Evolutionary conservation across 306 rosid genomes (phyloP).

Genomic region (Castanea crenata): DNA sequence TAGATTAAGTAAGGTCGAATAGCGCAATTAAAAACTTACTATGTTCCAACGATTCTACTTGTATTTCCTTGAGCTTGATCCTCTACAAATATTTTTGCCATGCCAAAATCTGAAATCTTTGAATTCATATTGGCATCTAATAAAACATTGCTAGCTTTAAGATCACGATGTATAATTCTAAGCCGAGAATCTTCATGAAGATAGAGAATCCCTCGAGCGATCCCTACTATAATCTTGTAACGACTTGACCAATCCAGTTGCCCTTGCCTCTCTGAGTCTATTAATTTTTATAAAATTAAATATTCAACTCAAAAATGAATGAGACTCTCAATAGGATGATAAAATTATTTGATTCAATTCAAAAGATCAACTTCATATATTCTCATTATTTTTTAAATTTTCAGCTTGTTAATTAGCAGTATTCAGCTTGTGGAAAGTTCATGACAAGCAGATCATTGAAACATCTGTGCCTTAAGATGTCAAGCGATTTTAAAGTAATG

Average conservation of each 20-base stretch:
- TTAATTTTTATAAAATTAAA: constrained; percentile 5
- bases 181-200: constrained; percentile 63
- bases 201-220: constrained; percentile 58
- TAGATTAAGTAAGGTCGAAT: neutral
- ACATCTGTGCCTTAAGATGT: neutral
- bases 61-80: constrained; percentile 53
- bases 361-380: too few species aligned
- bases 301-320: neutral
- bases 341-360: too few species aligned
- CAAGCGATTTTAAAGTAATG: too few species aligned
- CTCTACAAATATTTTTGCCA: constrained; percentile 45
- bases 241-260: constrained; percentile 52
- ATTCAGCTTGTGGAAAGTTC: neutral
- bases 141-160: constrained; percentile 65
- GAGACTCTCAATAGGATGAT: too few species aligned
- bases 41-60: constrained; percentile 52
- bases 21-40: constrained; percentile 37
- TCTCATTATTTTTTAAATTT: neutral
- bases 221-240: constrained; percentile 46
- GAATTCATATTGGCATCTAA: constrained; percentile 53
- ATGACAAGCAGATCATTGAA: neutral
- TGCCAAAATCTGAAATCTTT: constrained; percentile 71
- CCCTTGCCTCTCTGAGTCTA: constrained; percentile 37
- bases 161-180: constrained; percentile 61
- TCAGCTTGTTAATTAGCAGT: neutral